A percentile compares a stretch with the other conserved stretches of the same genome.
Evolutionary conservation across 176 grass and related monocot species (phyloP).

Genomic region (Carex scoparia): DNA sequence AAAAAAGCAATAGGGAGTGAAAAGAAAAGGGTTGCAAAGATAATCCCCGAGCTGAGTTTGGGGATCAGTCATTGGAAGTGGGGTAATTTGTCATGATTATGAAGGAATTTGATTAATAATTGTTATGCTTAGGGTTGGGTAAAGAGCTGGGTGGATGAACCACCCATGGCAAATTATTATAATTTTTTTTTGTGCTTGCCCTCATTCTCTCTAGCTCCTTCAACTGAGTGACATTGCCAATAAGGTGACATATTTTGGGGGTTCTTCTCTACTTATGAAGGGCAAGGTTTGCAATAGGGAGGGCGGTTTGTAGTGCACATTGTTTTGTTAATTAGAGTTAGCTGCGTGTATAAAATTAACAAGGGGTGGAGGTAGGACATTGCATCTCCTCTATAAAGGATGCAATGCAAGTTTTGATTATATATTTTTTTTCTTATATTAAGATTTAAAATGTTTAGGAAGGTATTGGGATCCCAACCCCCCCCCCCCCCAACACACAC

Average conservation of each 20-base stretch:
- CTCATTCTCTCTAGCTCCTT: not conserved
- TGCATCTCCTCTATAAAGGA: slow-evolving; percentile 1
- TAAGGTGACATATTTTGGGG: not conserved
- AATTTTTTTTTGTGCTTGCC: not conserved
- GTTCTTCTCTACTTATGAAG: not conserved
- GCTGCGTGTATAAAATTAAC: not conserved
- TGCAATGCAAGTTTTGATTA: not conserved
- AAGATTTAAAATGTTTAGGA: not conserved
- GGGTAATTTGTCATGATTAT: not conserved
- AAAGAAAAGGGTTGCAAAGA: not conserved
- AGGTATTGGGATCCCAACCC: not conserved
- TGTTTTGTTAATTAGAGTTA: not conserved
- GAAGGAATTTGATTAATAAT: slow-evolving; percentile 4
- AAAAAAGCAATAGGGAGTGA: not conserved
- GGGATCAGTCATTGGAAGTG: slow-evolving; percentile 7
- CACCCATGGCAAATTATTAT: not conserved
- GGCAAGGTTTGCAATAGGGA: not conserved
- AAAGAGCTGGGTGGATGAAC: not conserved
- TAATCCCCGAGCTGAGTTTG: not conserved
- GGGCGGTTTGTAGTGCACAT: not conserved
- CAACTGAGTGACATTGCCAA: not conserved
- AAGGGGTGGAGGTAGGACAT: not conserved
- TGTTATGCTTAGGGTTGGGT: not conserved
- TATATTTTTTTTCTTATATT: not conserved
- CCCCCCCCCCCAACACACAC: no score